Evolutionary conservation across 345 rosid species (phyloP).

Genomic region (Cardamine occulta): DNA sequence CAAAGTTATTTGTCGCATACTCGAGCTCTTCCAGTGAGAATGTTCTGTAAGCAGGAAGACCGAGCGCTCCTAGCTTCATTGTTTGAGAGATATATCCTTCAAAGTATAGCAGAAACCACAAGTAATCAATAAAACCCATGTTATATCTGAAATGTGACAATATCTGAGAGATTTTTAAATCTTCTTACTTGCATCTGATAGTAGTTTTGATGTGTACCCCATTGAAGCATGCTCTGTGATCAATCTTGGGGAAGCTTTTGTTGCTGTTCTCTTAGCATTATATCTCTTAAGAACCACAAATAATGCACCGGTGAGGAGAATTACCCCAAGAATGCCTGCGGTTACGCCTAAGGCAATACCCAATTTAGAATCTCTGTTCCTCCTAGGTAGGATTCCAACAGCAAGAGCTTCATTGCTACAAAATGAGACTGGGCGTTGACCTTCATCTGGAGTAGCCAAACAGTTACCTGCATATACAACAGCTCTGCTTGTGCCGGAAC

Average conservation of each 20-base stretch:
- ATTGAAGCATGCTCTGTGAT: conserved; percentile 72
- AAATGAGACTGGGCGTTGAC: conserved; percentile 68
- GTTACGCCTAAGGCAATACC: conserved; percentile 56
- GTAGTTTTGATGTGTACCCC: conserved; percentile 77
- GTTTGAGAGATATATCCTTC: conserved; percentile 89
- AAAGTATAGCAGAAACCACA: conserved; percentile 32
- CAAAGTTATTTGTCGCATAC: conserved; percentile 83
- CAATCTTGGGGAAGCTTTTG: conserved; percentile 57
- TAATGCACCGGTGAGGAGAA: conserved; percentile 53
- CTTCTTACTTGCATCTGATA: conserved; percentile 84
- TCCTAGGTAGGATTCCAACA: conserved; percentile 73
- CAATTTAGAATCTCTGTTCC: conserved; percentile 46
- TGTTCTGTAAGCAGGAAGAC: conserved; percentile 82
- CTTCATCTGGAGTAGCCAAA: conserved; percentile 50
- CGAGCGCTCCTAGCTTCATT: conserved; percentile 84
- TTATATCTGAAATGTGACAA: not conserved
- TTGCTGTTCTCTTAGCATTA: conserved; percentile 40
- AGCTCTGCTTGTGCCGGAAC: conserved; percentile 49
- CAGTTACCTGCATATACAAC: conserved; percentile 68
- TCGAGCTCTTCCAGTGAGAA: conserved; percentile 89
- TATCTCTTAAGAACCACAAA: conserved; percentile 54
- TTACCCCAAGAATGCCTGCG: conserved; percentile 65
- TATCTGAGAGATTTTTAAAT: not conserved
- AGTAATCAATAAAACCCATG: conserved; percentile 19
- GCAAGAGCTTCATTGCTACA: conserved; percentile 92